Evolutionary conservation across 306 rosid genomes (phyloP), one percentile per base, ranked within the genome.

Genomic region (Sphenostylis stenocarpa): DNA sequence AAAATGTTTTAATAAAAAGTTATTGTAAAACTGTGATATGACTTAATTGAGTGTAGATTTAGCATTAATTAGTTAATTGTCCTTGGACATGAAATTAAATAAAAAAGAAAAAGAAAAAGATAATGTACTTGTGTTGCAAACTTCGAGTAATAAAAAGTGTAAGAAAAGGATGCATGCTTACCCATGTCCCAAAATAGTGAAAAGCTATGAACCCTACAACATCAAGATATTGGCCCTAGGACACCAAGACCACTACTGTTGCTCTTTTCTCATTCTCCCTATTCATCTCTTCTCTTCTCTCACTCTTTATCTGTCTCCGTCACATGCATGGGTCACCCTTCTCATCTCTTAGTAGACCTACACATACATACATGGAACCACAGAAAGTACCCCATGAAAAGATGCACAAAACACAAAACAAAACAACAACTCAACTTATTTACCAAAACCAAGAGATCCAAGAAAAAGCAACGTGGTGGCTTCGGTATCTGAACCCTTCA

Each of bases 101-200:
- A 63, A 23, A 63, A 11, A 3, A n/a, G 1, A 63, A 23, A 17
- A 3, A n/a, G 1, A 8, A 4, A 36, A 28, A 33, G 2, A 58
- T 41, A 67, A 0, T 75, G 61, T 48, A 69, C 61, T 29, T 69
- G 74, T 6, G 11, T 13, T 23, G 77, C 57, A 5, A 57, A 57
- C 10, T 16, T 41, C 12, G 24, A 26, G 68, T 24, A 9, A 41
- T 14, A 43, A 52, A 41, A 34, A 62, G 45, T 23, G 21, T 3
- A 8, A 13, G 58, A 44, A 60, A 74, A 44, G 48, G 34, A 74
- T 31, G 47, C 17, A 44, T 60, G 70, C 21, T 28, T 43, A 11
- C 38, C 28, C 78, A 73, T 47, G 23, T 52, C 67, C 44, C 58
- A 57, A 67, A 77, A 41, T 77, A 52, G 57, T 36, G 56, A 53